Base-by-base conservation (phyloP, 768 basidiomycete species). In the Tremella yokohamensis region DNA sequence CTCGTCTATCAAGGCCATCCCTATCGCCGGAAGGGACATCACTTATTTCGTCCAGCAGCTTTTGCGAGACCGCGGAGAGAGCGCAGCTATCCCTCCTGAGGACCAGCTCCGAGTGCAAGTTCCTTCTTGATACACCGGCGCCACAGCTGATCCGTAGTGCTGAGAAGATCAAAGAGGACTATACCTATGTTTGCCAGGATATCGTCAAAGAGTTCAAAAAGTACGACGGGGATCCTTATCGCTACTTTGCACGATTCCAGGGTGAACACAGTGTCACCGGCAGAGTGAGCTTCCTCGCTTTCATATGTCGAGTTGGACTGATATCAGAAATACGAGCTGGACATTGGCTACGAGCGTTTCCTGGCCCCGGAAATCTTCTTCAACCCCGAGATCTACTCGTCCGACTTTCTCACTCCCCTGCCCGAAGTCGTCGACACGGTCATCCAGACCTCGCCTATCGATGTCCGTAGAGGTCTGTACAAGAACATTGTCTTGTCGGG, bases 351-450 rank as follows among this genome's bases (percentile, higher is more conserved):
- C 78, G 96, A 98, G 77, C 90, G 96, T 22, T 99, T 99, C 84
- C 85, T 98, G 52, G 96, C 94, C 4, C 93, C 96, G 4, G 96
- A 98, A 77, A 96, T 98, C 70, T 98, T 98, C 81, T 98, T 97
- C 83, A 98, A 98, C 79, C 96, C 96, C 13, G 94, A 99, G 77
- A 97, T 99, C 66, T 89, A 88, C 77, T 96, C 92, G 0, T 93
- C 90, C 40, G 94, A 98, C 77, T 97, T 97, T 82, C 78, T 99
- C 62, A 97, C 93, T 3, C 96, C 96, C 8, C 83, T 99, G 2
- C 91, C 96, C 0, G 85, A 94, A 61, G 90, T 98, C 54, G 96
- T 98, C 56, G 96, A 99, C 69, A 85, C 86, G 57, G 93, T 96
- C 54, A 97, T 99, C 62, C 90, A 92, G 76, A 83, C 88, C 58